These are phyloP conservation scores for Talaromyces funiculosus DNA, from an alignment of 2,329 filamentous ascomycete genomes.

Conservation along the genomic window DNA sequence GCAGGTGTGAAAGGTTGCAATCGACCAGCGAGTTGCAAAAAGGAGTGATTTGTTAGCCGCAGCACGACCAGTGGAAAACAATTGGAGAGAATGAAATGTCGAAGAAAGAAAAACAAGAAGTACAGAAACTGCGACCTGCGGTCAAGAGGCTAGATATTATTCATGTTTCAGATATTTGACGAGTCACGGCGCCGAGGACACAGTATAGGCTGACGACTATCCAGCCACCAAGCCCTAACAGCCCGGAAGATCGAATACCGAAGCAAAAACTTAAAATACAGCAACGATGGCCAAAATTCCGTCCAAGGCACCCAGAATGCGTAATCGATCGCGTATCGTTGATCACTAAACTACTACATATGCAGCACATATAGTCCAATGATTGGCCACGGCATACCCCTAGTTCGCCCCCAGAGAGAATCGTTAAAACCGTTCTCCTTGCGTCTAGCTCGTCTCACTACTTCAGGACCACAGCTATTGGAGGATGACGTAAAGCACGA, in stretches of 20 bases:
- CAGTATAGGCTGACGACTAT: not conserved
- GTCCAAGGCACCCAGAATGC: not conserved
- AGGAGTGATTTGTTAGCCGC: not conserved
- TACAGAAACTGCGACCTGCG: not conserved
- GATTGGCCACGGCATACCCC: not conserved
- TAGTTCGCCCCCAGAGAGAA: not conserved
- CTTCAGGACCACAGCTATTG: not conserved
- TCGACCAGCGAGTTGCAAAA: slow-evolving; percentile 5
- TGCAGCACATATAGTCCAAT: not conserved
- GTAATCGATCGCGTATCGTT: not conserved
- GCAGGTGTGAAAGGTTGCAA: not conserved
- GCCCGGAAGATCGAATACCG: not conserved
- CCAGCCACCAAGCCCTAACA: not conserved
- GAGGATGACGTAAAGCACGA: not conserved
- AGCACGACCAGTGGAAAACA: not conserved
- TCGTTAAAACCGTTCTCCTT: not conserved
- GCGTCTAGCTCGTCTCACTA: not conserved
- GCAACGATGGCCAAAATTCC: not conserved
- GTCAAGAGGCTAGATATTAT: not conserved
- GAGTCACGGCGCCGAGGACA: not conserved
- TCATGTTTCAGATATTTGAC: not conserved
- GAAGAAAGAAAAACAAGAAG: not conserved
- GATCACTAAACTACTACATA: not conserved
- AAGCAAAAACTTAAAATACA: not conserved
- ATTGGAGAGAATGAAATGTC: not conserved